Percentiles rank a stretch among this genome's conserved stretches.
Evolutionary conservation across 495 filamentous ascomycete species (phyloP).

Genomic region (Rusavskia elegans): DNA sequence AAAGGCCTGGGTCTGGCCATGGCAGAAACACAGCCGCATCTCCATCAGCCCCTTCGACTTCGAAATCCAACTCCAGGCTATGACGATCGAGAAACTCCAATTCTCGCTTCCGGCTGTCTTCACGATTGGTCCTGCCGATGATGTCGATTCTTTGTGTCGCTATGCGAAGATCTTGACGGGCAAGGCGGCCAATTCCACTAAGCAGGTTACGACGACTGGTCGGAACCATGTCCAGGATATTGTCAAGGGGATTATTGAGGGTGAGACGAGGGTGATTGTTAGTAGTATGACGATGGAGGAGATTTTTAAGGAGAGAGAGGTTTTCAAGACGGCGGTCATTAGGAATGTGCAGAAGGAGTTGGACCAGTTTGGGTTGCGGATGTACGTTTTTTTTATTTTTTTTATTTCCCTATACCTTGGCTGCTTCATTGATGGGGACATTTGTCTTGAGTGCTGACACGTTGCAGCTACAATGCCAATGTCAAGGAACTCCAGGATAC

Average conservation of each 20-base stretch:
- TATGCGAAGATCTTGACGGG: too few species aligned
- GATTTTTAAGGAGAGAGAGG: constrained; percentile 64
- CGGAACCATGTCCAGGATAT: constrained; percentile 63
- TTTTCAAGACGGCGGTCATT: constrained; percentile 66
- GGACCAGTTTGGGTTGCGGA: constrained; percentile 54
- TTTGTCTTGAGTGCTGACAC: constrained; percentile 2
- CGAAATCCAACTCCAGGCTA: constrained; percentile 56
- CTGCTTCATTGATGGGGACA: too few species aligned
- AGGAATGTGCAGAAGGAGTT: constrained; percentile 62
- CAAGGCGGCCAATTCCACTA: too few species aligned
- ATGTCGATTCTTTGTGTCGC: too few species aligned
- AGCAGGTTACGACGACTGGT: constrained; percentile 16
- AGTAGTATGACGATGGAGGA: constrained; percentile 77
- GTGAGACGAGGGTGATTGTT: constrained; percentile 65
- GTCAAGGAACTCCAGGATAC: constrained; percentile 75
- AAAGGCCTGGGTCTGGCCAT: constrained; percentile 51
- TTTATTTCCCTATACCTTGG: too few species aligned
- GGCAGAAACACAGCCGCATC: constrained; percentile 38
- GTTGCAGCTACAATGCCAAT: constrained; percentile 52
- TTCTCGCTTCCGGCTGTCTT: too few species aligned
- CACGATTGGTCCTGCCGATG: too few species aligned
- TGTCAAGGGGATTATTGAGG: constrained; percentile 78
- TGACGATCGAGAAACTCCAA: too few species aligned
- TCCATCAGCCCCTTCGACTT: constrained; percentile 65
- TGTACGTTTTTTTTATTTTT: constrained; percentile 16